Base-by-base conservation (phyloP, 2,329 filamentous ascomycete genomes). In the Pseudogymnoascus sp. region DNA sequence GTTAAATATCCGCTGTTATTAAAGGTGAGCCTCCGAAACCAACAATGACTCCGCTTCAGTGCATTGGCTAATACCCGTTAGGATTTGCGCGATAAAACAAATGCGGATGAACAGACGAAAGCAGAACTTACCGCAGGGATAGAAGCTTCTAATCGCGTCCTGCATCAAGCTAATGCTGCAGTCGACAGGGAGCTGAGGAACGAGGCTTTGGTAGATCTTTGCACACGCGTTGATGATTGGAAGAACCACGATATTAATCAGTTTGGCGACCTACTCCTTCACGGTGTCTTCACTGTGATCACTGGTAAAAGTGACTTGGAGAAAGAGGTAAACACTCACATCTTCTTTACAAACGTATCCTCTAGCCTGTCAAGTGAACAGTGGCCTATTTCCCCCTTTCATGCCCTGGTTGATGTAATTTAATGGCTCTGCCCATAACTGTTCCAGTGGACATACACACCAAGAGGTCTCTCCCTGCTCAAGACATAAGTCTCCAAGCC, bases 1-100 rank as follows among this genome's bases (percentile, higher is more conserved):
- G 91, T 93, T 60, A 97, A 97, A 76, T 99, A 97, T 72, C 95
- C 95, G 3, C 79, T 99, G 10, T 81, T 99, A 64, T 82, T 99
- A 40, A 91, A 90, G 79, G 90, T 93, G 78, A 72, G 35, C 37
- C 56, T 56, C 26, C n/a, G 59, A 38, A 40, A 42, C 5, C 2
- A 40, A 38, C 29, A 16, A 26, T 7, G 44, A 38, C 33, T 26
- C 40, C 4, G n/a, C 31, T n/a, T 33, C 56, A 33, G 59, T 37
- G 40, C 11, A 62, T 21, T 6, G 21, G 37, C 59, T 68, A 61
- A 66, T 33, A 63, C 6, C n/a, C 37, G 59, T 29, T 71, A 93
- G 89, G 91, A 97, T 76, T 77, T 99, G 63, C 81, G 88, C 66
- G 96, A 96, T 74, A 96, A 96, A 76, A 89, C 86, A 29, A 88